Base-by-base conservation (phyloP, 2,329 filamentous ascomycete genomes). In the Escovopsis sp. region DNA sequence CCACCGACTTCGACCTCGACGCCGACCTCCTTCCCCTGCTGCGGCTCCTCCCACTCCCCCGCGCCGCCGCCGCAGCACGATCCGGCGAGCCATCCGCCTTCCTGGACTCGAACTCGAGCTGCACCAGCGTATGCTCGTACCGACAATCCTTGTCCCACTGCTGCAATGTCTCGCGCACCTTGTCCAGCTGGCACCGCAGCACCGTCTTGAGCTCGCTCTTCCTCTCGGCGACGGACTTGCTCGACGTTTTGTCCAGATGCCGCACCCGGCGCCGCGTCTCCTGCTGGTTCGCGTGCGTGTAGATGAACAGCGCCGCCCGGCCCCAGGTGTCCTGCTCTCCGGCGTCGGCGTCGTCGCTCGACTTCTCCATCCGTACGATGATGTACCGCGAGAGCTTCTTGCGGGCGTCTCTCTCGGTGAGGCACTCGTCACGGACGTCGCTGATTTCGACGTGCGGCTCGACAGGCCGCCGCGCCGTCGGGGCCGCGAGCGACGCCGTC, bases 141-240 rank as follows among this genome's bases (percentile, higher is more conserved):
- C 56, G 54, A 2, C 30, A 36, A 27, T 68, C 61, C 3, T 28
- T 35, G 13, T 68, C 61, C 4, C 27, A 27, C 2, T 35, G 26
- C 13, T 52, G 46, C 9, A 68, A 49, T 1, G 52, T 43, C 6
- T 54, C 45, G 26, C 57, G 52, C 0, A 57, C 55, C 10, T 34
- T 41, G 35, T 66, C 60, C 8, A 70, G 44, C 36, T 69, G 66
- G 3, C 48, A 47, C 38, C 61, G 58, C 16, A 66, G 52, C 2
- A 46, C 41, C 0, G 51, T 39, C 3, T 45, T 50, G 18, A 68
- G 49, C 1, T 42, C 41, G 4, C 47, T 48, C 45, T 57, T 60
- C 47, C 65, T 69, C 27, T 61, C 50, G 12, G 44, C 17, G 11
- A 61, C 48, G 0, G 48, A 35, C 8, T 39, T 45, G 1, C n/a